phyloP scores from a whole-genome alignment of 768 basidiomycete genomes.

The Porpolomopsis calyptriformis region DNA sequence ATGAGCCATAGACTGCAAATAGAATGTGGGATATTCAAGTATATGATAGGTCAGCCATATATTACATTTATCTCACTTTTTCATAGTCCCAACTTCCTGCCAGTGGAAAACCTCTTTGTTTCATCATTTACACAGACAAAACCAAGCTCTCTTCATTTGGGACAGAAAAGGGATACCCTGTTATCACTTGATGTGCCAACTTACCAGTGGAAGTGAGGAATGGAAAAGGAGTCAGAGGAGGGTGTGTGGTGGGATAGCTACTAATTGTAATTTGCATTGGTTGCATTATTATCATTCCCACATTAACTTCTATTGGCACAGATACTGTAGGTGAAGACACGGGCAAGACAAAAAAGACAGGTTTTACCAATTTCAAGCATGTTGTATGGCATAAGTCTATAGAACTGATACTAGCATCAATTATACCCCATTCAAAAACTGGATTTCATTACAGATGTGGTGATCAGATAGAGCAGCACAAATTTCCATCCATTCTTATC shows the following conservation, averaged over 20 bases:
- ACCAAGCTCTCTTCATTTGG: slow-evolving; percentile 29
- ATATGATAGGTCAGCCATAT: slow-evolving; percentile 3
- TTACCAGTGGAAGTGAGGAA: slow-evolving; percentile 24
- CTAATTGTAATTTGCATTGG: too few relatives aligned
- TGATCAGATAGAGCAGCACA: slow-evolving; percentile 15
- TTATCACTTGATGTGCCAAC: slow-evolving; percentile 24
- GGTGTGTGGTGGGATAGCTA: slow-evolving; percentile 28
- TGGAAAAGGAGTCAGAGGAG: slow-evolving; percentile 23
- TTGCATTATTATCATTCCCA: slow-evolving; percentile 3
- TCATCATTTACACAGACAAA: slow-evolving; percentile 34
- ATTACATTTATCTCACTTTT: slow-evolving; percentile 1
- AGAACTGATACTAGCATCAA: slow-evolving; percentile 18
- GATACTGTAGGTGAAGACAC: slow-evolving; percentile 25
- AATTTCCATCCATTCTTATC: slow-evolving; percentile 30
- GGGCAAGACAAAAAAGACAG: slow-evolving; percentile 19
- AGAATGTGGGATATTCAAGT: slow-evolving; percentile 30
- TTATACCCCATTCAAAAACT: slow-evolving; percentile 11
- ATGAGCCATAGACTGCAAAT: slow-evolving; percentile 30
- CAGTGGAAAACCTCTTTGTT: slow-evolving; percentile 17
- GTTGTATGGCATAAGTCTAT: slow-evolving; percentile 31
- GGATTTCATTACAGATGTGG: slow-evolving; percentile 20
- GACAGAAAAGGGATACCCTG: slow-evolving; percentile 27
- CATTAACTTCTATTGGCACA: not conserved
- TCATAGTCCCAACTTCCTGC: slow-evolving; percentile 14
- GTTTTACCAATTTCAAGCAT: slow-evolving; percentile 23